Base-by-base conservation (phyloP, 352 stramenopile species). In the Pythium folliculosum region DNA sequence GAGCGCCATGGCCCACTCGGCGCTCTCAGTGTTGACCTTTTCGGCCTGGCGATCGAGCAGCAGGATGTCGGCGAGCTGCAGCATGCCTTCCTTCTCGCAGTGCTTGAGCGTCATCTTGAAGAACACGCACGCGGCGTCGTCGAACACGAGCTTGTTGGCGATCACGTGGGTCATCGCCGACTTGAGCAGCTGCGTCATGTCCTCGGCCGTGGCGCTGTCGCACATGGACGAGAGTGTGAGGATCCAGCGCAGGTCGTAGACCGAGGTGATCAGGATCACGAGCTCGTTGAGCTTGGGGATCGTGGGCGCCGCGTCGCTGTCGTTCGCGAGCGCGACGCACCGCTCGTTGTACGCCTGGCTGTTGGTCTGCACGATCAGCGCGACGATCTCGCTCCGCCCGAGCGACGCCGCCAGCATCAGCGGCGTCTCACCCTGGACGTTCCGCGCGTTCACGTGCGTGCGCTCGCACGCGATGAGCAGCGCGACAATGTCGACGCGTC, bases 61-160 rank as follows among this genome's bases (percentile, higher is more conserved):
- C 2, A 77, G 22, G 17, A 70, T 30, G 37, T 80, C 76, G 8
- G 14, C 48, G 5, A 17, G 48, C 1, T 53, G 16, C 2, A 76
- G 2, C 4, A 71, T n/a, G n/a, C 43, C 25, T 38, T 67, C 49
- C 14, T 69, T 51, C 16, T 68, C 54, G 19, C 70, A 80, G 32
- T 71, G 65, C 23, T 75, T 25, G 44, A 81, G 60, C 10, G 56
- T 59, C 22, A 77, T 38, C 37, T 76, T 73, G 62, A 82, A 80
- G 45, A 77, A 78, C 0, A 75, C 65, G n/a, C 63, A 70, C 0
- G 55, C 55, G 21, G 38, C 19, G 27, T 70, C 63, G 37, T 70
- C 48, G 30, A 56, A 64, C 19, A 32, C 17, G n/a, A 82, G 67
- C 55, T 80, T 82, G 38, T 71, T 63, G 5, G 54, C 51, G 32